A percentile compares a stretch with the other conserved stretches of the same genome.
Evolutionary conservation across 1,139 yeast species (phyloP).

Genomic region (Nakaseomyces uthaithaninus): DNA sequence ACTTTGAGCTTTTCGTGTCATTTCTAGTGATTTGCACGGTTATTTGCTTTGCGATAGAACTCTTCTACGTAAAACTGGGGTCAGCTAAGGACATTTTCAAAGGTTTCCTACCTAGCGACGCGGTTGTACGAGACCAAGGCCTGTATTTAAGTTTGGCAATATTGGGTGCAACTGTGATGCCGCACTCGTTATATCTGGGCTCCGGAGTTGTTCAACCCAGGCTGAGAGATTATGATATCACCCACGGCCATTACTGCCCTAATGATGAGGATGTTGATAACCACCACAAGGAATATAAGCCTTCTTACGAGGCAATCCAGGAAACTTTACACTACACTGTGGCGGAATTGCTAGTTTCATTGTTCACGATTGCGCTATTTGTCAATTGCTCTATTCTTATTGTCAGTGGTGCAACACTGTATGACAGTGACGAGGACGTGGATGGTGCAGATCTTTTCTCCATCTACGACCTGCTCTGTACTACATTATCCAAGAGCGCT

Average conservation of each 20-base stretch:
- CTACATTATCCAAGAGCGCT: slow-evolving; percentile 57
- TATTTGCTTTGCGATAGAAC: slow-evolving; percentile 52
- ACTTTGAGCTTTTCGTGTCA: slow-evolving; percentile 61
- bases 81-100: slow-evolving; percentile 34
- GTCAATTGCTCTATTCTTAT: slow-evolving; percentile 68
- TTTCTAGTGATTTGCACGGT: slow-evolving; percentile 57
- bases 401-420: slow-evolving; percentile 64
- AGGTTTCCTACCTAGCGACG: slow-evolving; percentile 57
- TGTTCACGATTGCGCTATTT: slow-evolving; percentile 64
- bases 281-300: slow-evolving; percentile 42
- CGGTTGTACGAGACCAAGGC: slow-evolving; percentile 50
- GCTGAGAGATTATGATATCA: slow-evolving; percentile 53
- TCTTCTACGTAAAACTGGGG: slow-evolving; percentile 43
- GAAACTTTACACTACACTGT: slow-evolving; percentile 60
- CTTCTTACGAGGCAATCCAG: slow-evolving; percentile 57
- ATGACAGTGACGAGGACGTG: slow-evolving; percentile 50
- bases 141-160: slow-evolving; percentile 63
- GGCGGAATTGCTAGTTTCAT: slow-evolving; percentile 54
- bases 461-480: slow-evolving; percentile 56
- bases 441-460: slow-evolving; percentile 64
- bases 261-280: slow-evolving; percentile 27
- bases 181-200: slow-evolving; percentile 67
- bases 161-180: slow-evolving; percentile 80
- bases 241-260: slow-evolving; percentile 38
- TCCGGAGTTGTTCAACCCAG: slow-evolving; percentile 72